These are phyloP conservation scores for Barnettozyma populi DNA, from an alignment of 805 yeast species.

Conservation along the genomic window DNA sequence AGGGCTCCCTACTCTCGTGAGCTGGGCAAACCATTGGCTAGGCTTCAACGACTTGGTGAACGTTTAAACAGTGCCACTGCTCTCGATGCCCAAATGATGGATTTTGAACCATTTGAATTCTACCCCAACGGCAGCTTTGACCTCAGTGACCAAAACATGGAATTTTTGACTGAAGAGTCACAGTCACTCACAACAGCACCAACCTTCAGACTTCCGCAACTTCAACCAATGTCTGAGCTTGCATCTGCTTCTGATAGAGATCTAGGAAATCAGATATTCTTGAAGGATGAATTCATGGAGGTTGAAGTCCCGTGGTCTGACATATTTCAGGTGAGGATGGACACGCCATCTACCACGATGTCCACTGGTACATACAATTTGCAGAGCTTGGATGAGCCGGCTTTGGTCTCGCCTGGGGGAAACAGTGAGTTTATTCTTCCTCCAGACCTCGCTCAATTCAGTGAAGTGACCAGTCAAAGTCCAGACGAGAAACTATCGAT, in stretches of 20 bases:
- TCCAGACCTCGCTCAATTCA: neutral
- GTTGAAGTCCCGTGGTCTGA: slow-evolving; percentile 8
- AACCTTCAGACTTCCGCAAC: neutral
- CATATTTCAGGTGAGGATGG: neutral
- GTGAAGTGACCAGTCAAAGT: neutral
- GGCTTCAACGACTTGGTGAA: slow-evolving; percentile 20
- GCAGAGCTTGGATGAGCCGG: neutral
- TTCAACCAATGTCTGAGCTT: slow-evolving; percentile 24
- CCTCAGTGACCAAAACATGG: neutral
- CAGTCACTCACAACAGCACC: neutral
- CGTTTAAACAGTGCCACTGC: slow-evolving; percentile 11
- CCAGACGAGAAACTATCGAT: slow-evolving; percentile 5
- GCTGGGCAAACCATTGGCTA: slow-evolving; percentile 23
- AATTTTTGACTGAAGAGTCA: neutral
- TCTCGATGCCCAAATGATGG: slow-evolving; percentile 2
- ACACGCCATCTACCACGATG: slow-evolving; percentile 1
- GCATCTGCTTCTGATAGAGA: neutral
- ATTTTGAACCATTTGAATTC: slow-evolving; percentile 7
- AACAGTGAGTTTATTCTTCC: neutral
- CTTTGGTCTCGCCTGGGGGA: neutral
- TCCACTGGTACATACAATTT: neutral
- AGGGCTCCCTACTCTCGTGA: slow-evolving; percentile 25
- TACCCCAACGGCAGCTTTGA: neutral
- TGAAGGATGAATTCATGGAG: slow-evolving; percentile 8
- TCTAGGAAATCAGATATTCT: neutral